These are phyloP conservation scores for Cladosporium sp. DNA, from an alignment of 2,329 filamentous ascomycete genomes.

Conservation along the genomic window DNA sequence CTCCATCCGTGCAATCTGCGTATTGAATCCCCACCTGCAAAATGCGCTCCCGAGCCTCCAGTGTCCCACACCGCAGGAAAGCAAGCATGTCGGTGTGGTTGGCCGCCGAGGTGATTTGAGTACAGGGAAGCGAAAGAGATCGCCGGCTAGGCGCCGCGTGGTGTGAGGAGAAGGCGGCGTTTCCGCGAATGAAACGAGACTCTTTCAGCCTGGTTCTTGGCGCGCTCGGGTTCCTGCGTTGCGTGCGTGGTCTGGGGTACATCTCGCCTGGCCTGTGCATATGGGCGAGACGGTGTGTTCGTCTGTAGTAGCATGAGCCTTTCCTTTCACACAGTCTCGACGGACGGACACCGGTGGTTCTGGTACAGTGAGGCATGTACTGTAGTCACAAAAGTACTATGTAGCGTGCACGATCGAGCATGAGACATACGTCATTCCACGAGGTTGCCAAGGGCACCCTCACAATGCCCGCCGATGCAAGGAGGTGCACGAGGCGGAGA, in stretches of 20 bases:
- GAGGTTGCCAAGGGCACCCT: constrained; percentile 10
- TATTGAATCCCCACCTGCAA: neutral
- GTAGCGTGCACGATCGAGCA: neutral
- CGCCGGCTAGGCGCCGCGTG: constrained; percentile 12
- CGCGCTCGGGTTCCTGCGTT: constrained; percentile 10
- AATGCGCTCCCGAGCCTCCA: neutral
- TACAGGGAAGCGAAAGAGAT: constrained; percentile 4
- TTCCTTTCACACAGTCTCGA: neutral
- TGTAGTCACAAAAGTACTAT: neutral
- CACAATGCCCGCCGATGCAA: constrained; percentile 12
- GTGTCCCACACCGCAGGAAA: neutral
- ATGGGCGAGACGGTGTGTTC: constrained; percentile 4
- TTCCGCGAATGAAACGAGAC: constrained; percentile 5
- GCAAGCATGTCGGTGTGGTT: neutral
- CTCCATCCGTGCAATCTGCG: constrained; percentile 1
- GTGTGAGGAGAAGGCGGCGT: neutral
- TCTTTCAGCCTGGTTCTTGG: constrained; percentile 9
- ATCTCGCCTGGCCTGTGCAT: constrained; percentile 4
- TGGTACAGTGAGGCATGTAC: neutral
- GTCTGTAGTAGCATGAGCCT: neutral
- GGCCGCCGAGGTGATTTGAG: constrained; percentile 7
- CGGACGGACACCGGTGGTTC: neutral
- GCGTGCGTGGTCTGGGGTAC: constrained; percentile 8
- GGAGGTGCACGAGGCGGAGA: constrained; percentile 1
- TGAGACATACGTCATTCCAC: constrained; percentile 8